Evolutionary conservation across 768 basidiomycete genomes (phyloP).

Genomic region (Hypsizygus marmoreus): DNA sequence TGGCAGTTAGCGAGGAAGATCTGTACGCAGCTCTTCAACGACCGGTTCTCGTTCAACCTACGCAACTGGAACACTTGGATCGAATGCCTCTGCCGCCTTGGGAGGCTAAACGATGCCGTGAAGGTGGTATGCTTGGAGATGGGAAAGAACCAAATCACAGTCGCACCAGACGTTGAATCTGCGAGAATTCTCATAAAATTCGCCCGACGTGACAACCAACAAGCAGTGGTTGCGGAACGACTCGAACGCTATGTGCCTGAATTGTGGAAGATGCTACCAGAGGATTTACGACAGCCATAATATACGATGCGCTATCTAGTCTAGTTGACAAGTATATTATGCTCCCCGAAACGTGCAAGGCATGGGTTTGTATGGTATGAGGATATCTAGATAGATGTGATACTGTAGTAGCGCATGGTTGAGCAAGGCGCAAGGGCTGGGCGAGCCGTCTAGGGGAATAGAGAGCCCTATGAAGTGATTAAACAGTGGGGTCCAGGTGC

Average conservation of each 20-base stretch:
- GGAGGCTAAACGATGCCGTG: slow-evolving; percentile 66
- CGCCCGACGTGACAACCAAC: slow-evolving; percentile 42
- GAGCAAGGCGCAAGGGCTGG: slow-evolving; percentile 57
- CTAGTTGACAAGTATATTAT: slow-evolving; percentile 21
- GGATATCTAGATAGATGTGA: slow-evolving; percentile 24
- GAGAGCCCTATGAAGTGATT: slow-evolving; percentile 32
- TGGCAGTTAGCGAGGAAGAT: slow-evolving; percentile 54
- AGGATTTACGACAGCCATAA: slow-evolving; percentile 24
- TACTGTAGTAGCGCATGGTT: slow-evolving; percentile 55
- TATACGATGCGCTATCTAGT: slow-evolving; percentile 14
- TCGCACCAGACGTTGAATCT: slow-evolving; percentile 51
- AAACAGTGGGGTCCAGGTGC: slow-evolving; percentile 21
- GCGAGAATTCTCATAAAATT: slow-evolving; percentile 58
- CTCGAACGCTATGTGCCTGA: slow-evolving; percentile 43
- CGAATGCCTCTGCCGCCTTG: slow-evolving; percentile 81
- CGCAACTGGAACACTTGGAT: slow-evolving; percentile 83
- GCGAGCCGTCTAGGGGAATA: slow-evolving; percentile 53
- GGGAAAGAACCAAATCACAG: slow-evolving; percentile 43
- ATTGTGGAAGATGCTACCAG: slow-evolving; percentile 34
- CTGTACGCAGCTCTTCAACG: slow-evolving; percentile 49
- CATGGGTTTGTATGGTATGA: slow-evolving; percentile 10
- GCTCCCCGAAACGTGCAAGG: neutral
- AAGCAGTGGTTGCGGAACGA: slow-evolving; percentile 46
- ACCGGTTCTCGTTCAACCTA: slow-evolving; percentile 54
- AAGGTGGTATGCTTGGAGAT: slow-evolving; percentile 67